Percentiles rank a stretch among this genome's conserved stretches.
Conservation (phyloP, 2,329 filamentous ascomycete genomes). For the Neofusicoccum parvum region DNA sequence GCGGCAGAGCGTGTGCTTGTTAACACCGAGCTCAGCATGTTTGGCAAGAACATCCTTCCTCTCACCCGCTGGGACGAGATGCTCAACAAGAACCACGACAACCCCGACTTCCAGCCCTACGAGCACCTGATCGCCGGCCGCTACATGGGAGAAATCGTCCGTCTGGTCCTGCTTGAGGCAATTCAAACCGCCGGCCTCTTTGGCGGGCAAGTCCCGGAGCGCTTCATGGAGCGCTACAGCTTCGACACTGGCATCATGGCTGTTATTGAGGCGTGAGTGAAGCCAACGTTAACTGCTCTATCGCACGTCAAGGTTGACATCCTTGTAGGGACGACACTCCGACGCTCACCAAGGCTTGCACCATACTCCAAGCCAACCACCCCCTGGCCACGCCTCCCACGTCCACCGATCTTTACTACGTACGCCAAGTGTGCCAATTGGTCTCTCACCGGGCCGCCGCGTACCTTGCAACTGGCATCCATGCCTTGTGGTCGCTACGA, state of each 20-base stretch:
- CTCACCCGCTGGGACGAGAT: constrained; percentile 64
- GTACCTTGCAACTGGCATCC: constrained; percentile 64
- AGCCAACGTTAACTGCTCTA: too few relatives aligned
- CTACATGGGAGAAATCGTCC: constrained; percentile 65
- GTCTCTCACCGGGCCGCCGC: constrained; percentile 63
- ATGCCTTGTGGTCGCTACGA: constrained; percentile 62
- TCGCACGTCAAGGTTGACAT: not conserved
- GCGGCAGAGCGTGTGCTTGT: constrained; percentile 63
- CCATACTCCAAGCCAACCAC: constrained; percentile 56
- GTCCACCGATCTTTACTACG: constrained; percentile 56
- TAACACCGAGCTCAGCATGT: constrained; percentile 69
- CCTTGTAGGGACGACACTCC: constrained; percentile 42
- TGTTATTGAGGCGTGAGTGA: constrained; percentile 51
- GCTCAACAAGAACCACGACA: constrained; percentile 58
- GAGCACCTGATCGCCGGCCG: constrained; percentile 66
- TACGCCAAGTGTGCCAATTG: constrained; percentile 54
- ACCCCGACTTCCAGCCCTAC: constrained; percentile 66
- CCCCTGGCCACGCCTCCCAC: constrained; percentile 48
- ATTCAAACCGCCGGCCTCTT: constrained; percentile 59
- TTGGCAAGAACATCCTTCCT: constrained; percentile 60
- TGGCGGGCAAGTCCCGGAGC: constrained; percentile 57
- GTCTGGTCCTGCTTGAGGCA: constrained; percentile 63
- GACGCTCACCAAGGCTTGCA: constrained; percentile 41
- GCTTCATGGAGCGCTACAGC: constrained; percentile 58
- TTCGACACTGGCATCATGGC: constrained; percentile 63